Evolutionary conservation across 495 filamentous ascomycete species (phyloP), one percentile per base, ranked within the genome.

Genomic region (Copromyces sp.): DNA sequence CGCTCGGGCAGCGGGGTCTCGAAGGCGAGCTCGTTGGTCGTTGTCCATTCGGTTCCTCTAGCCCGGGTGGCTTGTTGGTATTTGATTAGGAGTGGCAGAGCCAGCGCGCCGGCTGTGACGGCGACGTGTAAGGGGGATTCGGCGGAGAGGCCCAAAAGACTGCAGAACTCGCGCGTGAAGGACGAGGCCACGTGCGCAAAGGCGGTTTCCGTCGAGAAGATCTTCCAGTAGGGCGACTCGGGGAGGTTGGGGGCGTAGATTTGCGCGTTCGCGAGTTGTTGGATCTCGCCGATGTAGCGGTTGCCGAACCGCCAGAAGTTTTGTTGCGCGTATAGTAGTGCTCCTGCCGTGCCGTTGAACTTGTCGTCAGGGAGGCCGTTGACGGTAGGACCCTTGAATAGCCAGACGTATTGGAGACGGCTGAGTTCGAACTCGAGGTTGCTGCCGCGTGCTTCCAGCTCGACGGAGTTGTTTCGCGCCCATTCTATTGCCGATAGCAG

Each of bases 351-450:
- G 20, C 83, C 82, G 68, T 84, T 83, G 20, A 75, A 72, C 40
- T 73, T 68, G 71, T 83, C 80, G 69, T 84, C 78, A n/a, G 86
- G 84, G 4, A 87, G 72, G 4, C 80, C 82, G 68, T 87, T 85
- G 20, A 84, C 75, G 2, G 71, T 17, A 0, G 84, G 80, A 0
- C 86, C 86, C 59, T 84, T 82, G 84, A 91, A 98, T 0, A 97
- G 87, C 89, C 90, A 93, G 53, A 98, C 86, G 77, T 92, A 98
- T 73, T 96, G 92, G 35, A 98, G 83, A 44, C 91, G 90, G 81
- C 89, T 91, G 4, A 99, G 89, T 68, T 99, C 95, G 69, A 97
- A 99, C 78, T 98, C 95, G 3, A 99, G 88, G 74, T 96, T 97
- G 75, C 92, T 94, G 4, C 95, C 96, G 47, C 95, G 87, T 2